A percentile compares a stretch with the other conserved stretches of the same genome.
Conservation (phyloP, 768 basidiomycete genomes). For the Boletus vermiculosoides region DNA sequence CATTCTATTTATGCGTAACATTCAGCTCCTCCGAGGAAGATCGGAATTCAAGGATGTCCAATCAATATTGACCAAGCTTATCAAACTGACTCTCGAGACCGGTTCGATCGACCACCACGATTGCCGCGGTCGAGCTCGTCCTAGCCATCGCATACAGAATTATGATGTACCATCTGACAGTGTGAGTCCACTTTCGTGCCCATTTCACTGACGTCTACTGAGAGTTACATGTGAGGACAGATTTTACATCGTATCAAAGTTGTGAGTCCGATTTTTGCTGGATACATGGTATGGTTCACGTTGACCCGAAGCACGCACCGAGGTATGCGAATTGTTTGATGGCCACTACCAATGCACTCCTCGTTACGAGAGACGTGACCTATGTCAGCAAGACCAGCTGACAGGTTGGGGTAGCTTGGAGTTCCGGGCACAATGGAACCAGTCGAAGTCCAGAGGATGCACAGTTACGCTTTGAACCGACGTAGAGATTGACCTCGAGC, state of each 20-base stretch:
- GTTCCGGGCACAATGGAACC: neutral
- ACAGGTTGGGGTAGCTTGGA: neutral
- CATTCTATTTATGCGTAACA: too few species aligned
- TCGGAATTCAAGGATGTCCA: neutral
- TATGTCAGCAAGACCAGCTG: neutral
- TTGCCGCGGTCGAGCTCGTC: neutral
- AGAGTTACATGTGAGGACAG: neutral
- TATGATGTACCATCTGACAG: neutral
- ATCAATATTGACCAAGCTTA: neutral
- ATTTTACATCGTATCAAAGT: neutral
- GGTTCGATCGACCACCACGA: neutral
- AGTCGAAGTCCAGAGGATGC: neutral
- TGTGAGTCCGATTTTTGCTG: neutral
- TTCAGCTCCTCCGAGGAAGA: too few species aligned
- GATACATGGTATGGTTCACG: neutral
- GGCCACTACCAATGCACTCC: neutral
- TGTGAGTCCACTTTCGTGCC: neutral
- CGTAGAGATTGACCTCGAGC: too few species aligned
- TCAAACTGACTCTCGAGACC: neutral
- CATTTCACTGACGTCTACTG: too few species aligned
- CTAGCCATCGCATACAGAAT: neutral
- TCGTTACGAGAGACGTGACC: neutral
- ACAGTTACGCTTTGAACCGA: too few species aligned
- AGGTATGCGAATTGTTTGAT: neutral
- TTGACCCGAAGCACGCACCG: neutral